Evolutionary conservation across 257 asterid species (phyloP), one percentile per base, ranked within the genome.

Genomic region (Scutellaria baicalensis): DNA sequence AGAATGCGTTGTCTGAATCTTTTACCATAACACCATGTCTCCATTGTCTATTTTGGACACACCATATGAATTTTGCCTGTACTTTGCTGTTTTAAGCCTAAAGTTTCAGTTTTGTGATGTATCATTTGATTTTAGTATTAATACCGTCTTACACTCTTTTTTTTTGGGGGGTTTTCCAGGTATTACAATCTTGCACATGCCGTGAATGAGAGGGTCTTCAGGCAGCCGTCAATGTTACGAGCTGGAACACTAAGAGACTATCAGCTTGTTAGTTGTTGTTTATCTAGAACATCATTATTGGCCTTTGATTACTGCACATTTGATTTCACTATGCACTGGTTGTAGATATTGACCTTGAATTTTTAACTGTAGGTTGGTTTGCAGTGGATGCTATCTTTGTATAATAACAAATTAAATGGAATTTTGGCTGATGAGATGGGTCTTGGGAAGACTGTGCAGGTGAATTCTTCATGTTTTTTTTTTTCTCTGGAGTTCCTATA

Each of bases 371-470:
- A 94, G 99, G 99, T 94, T 59, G 99, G 99, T 66, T 83, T 94
- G 87, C 99, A 94, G 87, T 94, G 99, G 99, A 94, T 94, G 99
- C 88, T 94, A 56, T 94, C 99, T 54, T 84, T 94, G 80, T 94
- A 92, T 76, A 94, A 94, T 76, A 94, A 94, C 82, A 94, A 94
- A 77, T 77, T 94, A 64, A 94, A 94, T 82, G 99, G 99, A 69
- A 94, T 94, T 72, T 90, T 94, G 89, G 99, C 99, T 43, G 99
- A 94, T 83, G 99, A 94, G 87, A 94, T 94, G 99, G 99, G 99
- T 72, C 97, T 94, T 55, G 99, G 99, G 72, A 94, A 94, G 93
- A 94, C 99, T 73, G 99, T 94, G 68, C 99, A 94, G 98, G 99
- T 89, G 73, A 76, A 57, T 50, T 71, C 23, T 52, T 73, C 56